Evolutionary conservation across 305 asterid species (phyloP).

Genomic region (Fraxinus nigra): DNA sequence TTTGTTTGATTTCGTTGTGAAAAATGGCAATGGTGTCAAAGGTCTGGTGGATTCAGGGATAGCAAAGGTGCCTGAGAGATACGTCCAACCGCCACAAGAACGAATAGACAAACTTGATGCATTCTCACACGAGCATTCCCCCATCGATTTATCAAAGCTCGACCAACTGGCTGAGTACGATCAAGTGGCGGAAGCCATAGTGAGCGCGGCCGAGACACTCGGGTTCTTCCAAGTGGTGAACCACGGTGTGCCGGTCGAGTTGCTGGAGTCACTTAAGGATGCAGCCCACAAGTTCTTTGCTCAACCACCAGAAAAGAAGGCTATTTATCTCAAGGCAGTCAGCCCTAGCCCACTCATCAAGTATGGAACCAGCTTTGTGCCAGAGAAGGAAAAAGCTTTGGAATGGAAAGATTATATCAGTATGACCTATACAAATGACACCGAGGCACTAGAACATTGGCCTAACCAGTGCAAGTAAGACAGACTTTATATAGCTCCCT

Average conservation of each 20-base stretch:
- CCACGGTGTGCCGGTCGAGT: slow-evolving; percentile 35
- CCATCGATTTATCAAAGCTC: slow-evolving; percentile 32
- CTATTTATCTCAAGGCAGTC: slow-evolving; percentile 29
- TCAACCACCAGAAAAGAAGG: slow-evolving; percentile 28
- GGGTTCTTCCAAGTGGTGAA: slow-evolving; percentile 42
- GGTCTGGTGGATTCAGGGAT: slow-evolving; percentile 37
- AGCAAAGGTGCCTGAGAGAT: slow-evolving; percentile 21
- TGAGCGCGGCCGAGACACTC: slow-evolving; percentile 30
- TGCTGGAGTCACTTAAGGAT: slow-evolving; percentile 25
- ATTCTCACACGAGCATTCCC: not conserved
- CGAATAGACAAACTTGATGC: slow-evolving; percentile 20
- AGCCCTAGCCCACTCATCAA: slow-evolving; percentile 36
- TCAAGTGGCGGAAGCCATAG: slow-evolving; percentile 29
- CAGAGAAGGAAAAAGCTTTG: slow-evolving; percentile 37
- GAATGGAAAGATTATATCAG: slow-evolving; percentile 45
- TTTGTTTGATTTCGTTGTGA: slow-evolving; percentile 31
- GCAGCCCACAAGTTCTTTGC: slow-evolving; percentile 30
- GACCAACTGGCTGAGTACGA: slow-evolving; percentile 30
- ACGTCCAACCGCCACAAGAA: slow-evolving; percentile 28
- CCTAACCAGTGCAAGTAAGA: slow-evolving; percentile 33
- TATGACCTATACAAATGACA: slow-evolving; percentile 37
- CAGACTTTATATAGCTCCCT: not conserved
- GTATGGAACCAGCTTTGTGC: slow-evolving; percentile 41
- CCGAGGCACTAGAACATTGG: slow-evolving; percentile 38
- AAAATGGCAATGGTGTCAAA: slow-evolving; percentile 36